Conservation (phyloP, 805 yeast species). For the Diddensiella santjacobensis region DNA sequence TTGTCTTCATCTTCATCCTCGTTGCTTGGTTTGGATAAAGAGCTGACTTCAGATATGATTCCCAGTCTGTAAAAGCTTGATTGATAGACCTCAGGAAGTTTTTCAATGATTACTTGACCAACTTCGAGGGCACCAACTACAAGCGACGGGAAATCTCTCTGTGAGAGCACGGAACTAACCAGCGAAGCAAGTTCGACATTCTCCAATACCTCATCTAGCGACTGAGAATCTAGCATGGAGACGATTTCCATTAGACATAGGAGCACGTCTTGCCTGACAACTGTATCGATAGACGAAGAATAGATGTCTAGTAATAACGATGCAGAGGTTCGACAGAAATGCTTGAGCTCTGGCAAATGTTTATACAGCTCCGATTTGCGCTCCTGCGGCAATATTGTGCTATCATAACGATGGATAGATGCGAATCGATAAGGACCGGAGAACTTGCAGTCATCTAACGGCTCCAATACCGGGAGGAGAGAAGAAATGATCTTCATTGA, state of each 20-base stretch:
- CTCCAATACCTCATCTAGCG: conserved; percentile 21
- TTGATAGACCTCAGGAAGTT: conserved; percentile 44
- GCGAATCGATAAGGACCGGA: conserved; percentile 19
- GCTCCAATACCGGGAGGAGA: conserved; percentile 46
- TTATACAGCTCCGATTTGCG: conserved; percentile 35
- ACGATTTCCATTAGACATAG: conserved; percentile 52
- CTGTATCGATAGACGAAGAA: conserved; percentile 67
- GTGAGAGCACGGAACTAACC: conserved; percentile 31
- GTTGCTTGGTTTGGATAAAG: conserved; percentile 10
- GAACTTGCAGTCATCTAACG: conserved; percentile 7
- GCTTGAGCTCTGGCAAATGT: conserved; percentile 22
- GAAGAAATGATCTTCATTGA: conserved; percentile 54
- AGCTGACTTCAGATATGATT: conserved; percentile 47
- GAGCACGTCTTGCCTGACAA: conserved; percentile 55
- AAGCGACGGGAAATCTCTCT: conserved; percentile 33
- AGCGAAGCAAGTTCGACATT: conserved; percentile 29
- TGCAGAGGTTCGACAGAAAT: conserved; percentile 11
- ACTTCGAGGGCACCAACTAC: conserved; percentile 52
- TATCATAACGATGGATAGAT: neutral
- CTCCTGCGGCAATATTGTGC: conserved; percentile 23
- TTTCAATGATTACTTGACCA: conserved; percentile 42
- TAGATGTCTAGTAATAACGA: conserved; percentile 58
- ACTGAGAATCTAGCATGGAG: conserved; percentile 35
- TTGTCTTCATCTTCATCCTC: conserved; percentile 22
- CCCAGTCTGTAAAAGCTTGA: conserved; percentile 68